Percentiles rank a stretch among this genome's conserved stretches.
These are phyloP conservation scores for Solanum lycopersicoides DNA, from an alignment of 257 asterid genomes.

Conservation along the genomic window DNA sequence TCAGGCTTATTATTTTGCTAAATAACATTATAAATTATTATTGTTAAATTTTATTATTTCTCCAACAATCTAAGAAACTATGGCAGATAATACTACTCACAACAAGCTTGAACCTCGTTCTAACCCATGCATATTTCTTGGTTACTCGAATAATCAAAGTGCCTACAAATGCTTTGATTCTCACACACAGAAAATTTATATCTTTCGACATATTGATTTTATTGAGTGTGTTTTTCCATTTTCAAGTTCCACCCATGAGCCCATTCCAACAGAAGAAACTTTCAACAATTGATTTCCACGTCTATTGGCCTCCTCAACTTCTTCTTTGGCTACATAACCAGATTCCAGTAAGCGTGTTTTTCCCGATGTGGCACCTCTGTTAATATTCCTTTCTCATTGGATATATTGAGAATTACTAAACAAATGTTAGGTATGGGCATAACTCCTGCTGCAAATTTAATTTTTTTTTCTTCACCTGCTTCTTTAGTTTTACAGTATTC, in stretches of 20 bases:
- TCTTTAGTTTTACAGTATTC: background rate
- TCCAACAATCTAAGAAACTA: too few species aligned
- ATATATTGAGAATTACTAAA: background rate
- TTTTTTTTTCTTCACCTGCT: background rate
- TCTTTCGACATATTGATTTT: background rate
- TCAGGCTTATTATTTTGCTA: too few species aligned
- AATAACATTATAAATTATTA: too few species aligned
- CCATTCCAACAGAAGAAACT: background rate
- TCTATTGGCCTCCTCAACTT: background rate
- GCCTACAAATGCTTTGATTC: background rate
- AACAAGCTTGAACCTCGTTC: too few species aligned
- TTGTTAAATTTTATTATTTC: too few species aligned
- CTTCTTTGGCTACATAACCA: background rate
- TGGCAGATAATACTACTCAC: too few species aligned
- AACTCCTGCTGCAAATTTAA: background rate
- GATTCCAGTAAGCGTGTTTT: background rate
- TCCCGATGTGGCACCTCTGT: background rate
- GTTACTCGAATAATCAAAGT: background rate
- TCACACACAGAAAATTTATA: background rate
- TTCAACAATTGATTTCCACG: background rate
- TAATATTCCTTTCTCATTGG: background rate
- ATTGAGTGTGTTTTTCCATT: background rate
- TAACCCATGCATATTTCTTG: background rate
- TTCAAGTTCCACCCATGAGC: background rate
- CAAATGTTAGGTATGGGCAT: background rate